A percentile compares a stretch with the other conserved stretches of the same genome.
These are phyloP conservation scores for Cladosporium sp. DNA, from an alignment of 2,329 filamentous ascomycete genomes.

Conservation along the genomic window DNA sequence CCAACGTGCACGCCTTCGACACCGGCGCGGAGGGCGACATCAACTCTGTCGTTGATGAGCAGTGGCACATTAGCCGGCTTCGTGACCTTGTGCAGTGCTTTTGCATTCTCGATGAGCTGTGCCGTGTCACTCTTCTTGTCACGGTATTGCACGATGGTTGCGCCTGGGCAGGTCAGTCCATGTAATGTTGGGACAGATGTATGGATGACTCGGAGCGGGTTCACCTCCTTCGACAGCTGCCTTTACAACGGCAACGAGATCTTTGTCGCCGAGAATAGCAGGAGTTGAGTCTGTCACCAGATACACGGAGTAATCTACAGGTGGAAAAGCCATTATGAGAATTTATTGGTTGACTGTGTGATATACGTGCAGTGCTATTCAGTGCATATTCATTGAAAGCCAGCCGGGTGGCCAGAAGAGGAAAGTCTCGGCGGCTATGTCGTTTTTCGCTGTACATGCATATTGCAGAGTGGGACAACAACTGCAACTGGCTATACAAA, in stretches of 20 bases:
- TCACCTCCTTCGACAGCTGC: conserved; percentile 71
- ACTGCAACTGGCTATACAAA: neutral
- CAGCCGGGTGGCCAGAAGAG: neutral
- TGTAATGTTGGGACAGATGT: neutral
- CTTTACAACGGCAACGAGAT: conserved; percentile 73
- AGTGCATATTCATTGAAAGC: conserved; percentile 32
- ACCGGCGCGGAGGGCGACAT: conserved; percentile 80
- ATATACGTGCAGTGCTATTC: neutral
- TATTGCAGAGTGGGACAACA: neutral
- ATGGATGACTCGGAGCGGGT: conserved; percentile 23
- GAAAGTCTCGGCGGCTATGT: conserved; percentile 11
- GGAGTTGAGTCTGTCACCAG: conserved; percentile 92
- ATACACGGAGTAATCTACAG: conserved; percentile 77
- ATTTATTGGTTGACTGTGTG: neutral
- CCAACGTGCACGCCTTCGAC: conserved; percentile 94
- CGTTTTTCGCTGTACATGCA: neutral
- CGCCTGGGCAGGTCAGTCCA: conserved; percentile 47
- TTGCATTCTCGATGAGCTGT: conserved; percentile 68
- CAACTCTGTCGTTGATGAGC: conserved; percentile 89
- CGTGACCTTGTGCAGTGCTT: conserved; percentile 70
- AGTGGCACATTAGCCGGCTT: conserved; percentile 69
- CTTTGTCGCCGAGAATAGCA: conserved; percentile 70
- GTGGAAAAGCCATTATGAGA: conserved; percentile 25
- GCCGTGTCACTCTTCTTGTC: conserved; percentile 81
- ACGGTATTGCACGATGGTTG: conserved; percentile 84